Evolutionary conservation across 495 filamentous ascomycete genomes (phyloP), one percentile per base, ranked within the genome.

Genomic region (Aspergillus affinis): DNA sequence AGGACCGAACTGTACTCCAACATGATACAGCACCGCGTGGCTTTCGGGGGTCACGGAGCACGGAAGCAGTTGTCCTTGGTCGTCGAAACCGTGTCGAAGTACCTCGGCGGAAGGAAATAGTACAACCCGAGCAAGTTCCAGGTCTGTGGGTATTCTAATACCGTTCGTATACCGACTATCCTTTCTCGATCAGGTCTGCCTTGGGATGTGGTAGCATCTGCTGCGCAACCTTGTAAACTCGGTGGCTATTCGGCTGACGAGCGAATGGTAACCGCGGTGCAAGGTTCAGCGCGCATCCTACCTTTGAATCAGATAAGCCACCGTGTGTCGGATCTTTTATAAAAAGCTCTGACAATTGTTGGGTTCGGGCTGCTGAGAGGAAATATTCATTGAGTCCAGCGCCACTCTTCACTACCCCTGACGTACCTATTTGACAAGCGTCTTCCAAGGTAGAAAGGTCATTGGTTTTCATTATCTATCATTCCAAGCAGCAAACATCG

Each of bases 41-140:
- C 32, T 44, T 19, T 54, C 52, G 52, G 52, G 18, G 32, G 36
- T 44, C 36, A 54, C 32, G 36, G 52, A 20, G 23, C 36, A 26
- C 19, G 18, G 20, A 54, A 29, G 32, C 32, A 45, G 36, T 46
- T 41, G 36, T 13, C 36, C 36, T 15, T 41, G 8, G 12, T 15
- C 36, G 36, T 13, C 36, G 36, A 13, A 2, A 41, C 12, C 13
- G 36, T 41, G 36, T 41, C 12, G 36, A 41, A 41, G 36, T 41
- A 41, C 36, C 13, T 41, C 36, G 36, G 36, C 36, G 36, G 23
- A 41, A 4, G 36, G 36, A 41, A 10, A 41, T 17, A 41, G 36
- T 41, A 41, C 36, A 41, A 41, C 36, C 36, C 36, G 36, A 41
- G 36, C 36, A 15, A 17, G 36, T 17, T 10, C 36, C 36, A 41